Conservation (phyloP, 495 filamentous ascomycete species). For the Xylaria nigripes region DNA sequence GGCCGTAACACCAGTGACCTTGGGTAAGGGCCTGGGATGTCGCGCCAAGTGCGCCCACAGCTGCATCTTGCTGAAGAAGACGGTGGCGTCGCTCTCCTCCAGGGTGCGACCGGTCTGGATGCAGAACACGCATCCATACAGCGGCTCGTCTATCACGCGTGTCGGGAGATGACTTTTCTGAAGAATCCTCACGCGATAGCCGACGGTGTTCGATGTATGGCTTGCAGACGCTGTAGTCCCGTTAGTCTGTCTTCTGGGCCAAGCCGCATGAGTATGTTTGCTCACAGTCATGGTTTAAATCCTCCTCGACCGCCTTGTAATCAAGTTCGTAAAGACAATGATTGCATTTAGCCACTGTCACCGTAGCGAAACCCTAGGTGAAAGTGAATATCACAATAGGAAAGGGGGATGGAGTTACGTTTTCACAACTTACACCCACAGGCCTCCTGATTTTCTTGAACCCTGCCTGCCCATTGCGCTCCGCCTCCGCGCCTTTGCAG, state of each 20-base stretch:
- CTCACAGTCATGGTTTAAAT: conserved; percentile 31
- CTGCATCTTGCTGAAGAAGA: conserved; percentile 33
- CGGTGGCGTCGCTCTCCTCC: conserved; percentile 35
- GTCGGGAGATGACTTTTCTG: conserved; percentile 35
- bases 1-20: conserved; percentile 32
- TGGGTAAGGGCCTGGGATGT: conserved; percentile 35
- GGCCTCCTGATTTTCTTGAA: conserved; percentile 32
- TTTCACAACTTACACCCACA: conserved; percentile 19
- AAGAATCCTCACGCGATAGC: conserved; percentile 34
- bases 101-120: conserved; percentile 27
- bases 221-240: conserved; percentile 22
- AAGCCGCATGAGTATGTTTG: neutral
- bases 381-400: neutral
- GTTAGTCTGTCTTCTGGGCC: conserved; percentile 3
- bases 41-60: conserved; percentile 34
- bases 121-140: conserved; percentile 37
- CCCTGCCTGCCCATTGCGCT: conserved; percentile 27
- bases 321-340: conserved; percentile 35
- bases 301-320: conserved; percentile 29
- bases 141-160: conserved; percentile 28
- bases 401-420: too few species aligned
- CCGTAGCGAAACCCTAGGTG: conserved; percentile 22
- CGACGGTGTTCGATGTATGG: conserved; percentile 26
- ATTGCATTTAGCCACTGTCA: conserved; percentile 31
- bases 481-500: conserved; percentile 35